phyloP scores from a whole-genome alignment of 1,284 basidiomycete species.

The Ganoderma resinaceum region DNA sequence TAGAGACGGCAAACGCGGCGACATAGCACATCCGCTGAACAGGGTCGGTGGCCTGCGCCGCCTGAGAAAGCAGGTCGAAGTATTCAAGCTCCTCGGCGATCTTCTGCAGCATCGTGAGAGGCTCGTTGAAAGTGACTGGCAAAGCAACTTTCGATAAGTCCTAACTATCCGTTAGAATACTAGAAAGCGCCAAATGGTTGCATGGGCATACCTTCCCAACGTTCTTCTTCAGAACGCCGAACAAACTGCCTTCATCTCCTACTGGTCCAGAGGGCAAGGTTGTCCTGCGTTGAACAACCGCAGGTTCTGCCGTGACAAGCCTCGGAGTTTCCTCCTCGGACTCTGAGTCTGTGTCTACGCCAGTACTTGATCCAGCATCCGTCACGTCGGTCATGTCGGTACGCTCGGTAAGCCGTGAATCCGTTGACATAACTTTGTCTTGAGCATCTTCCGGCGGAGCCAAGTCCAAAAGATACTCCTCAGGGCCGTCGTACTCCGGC shows the following conservation, averaged over 20 bases:
- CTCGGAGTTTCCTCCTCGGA: constrained; percentile 32
- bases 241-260: constrained; percentile 88
- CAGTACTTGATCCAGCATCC: constrained; percentile 27
- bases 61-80: constrained; percentile 70
- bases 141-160: constrained; percentile 87
- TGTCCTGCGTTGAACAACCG: constrained; percentile 57
- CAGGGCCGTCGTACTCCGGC: constrained; percentile 60
- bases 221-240: constrained; percentile 90
- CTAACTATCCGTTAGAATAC: constrained; percentile 45
- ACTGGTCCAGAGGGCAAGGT: constrained; percentile 71
- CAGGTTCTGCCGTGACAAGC: constrained; percentile 22
- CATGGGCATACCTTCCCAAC: constrained; percentile 76
- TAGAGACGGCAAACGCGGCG: constrained; percentile 85
- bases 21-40: constrained; percentile 79
- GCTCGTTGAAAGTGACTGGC: constrained; percentile 91
- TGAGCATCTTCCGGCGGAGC: constrained; percentile 52
- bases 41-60: constrained; percentile 66
- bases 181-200: not conserved
- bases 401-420: constrained; percentile 43
- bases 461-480: constrained; percentile 72
- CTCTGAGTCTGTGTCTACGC: constrained; percentile 35
- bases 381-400: constrained; percentile 38
- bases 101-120: constrained; percentile 82
- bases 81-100: constrained; percentile 89
- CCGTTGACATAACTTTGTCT: constrained; percentile 42